A percentile compares a stretch with the other conserved stretches of the same genome.
Conservation (phyloP, 2,329 filamentous ascomycete species). For the Sarocladiaceae sp. region DNA sequence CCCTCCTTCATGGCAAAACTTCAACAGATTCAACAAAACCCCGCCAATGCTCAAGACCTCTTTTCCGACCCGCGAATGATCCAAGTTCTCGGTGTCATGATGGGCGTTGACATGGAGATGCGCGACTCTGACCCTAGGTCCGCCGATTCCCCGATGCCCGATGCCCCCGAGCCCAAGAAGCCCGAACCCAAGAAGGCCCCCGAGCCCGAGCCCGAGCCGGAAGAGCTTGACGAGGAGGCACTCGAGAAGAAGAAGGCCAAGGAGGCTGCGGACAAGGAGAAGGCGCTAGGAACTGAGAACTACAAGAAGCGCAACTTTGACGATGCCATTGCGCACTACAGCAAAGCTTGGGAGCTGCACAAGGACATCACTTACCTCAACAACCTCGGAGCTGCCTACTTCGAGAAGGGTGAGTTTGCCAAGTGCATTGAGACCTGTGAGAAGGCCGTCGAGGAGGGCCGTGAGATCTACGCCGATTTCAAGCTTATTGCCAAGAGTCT, state of each 20-base stretch:
- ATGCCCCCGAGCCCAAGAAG: slow-evolving; percentile 43
- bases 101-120: slow-evolving; percentile 83
- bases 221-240: slow-evolving; percentile 75
- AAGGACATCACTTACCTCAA: slow-evolving; percentile 98
- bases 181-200: slow-evolving; percentile 46
- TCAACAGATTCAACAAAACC: slow-evolving; percentile 73
- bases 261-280: slow-evolving; percentile 88
- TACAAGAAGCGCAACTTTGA: slow-evolving; percentile 99
- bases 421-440: slow-evolving; percentile 81
- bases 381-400: slow-evolving; percentile 89
- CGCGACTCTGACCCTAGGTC: slow-evolving; percentile 26
- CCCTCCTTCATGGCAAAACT: slow-evolving; percentile 86
- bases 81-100: slow-evolving; percentile 85
- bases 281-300: slow-evolving; percentile 84
- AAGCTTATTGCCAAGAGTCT: slow-evolving; percentile 99
- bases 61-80: slow-evolving; percentile 89
- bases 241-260: slow-evolving; percentile 83
- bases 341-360: slow-evolving; percentile 86
- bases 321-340: slow-evolving; percentile 88
- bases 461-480: slow-evolving; percentile 87
- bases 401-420: slow-evolving; percentile 92
- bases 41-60: slow-evolving; percentile 68
- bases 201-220: slow-evolving; percentile 55
- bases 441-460: slow-evolving; percentile 83
- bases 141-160: slow-evolving; percentile 68